Evolutionary conservation across 2,329 filamentous ascomycete species (phyloP).

Genomic region (Hypoxylon sp.): DNA sequence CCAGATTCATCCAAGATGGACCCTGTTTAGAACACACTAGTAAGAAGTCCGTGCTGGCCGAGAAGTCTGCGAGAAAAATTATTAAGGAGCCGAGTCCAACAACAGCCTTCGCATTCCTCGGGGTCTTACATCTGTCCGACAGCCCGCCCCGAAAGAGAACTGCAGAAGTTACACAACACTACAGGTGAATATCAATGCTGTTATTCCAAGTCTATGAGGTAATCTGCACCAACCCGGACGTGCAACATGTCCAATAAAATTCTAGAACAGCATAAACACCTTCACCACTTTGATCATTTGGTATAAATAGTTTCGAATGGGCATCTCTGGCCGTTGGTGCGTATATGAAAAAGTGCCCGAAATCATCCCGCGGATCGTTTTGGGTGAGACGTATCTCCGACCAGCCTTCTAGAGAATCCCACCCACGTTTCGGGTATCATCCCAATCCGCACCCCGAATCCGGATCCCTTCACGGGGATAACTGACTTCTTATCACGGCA

Average conservation of each 20-base stretch:
- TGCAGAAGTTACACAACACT: background rate
- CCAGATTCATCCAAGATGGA: conserved; percentile 3
- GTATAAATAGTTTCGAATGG: background rate
- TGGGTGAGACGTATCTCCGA: conserved; percentile 17
- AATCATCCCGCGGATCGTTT: conserved; percentile 5
- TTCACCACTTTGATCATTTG: background rate
- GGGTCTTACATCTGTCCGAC: conserved; percentile 42
- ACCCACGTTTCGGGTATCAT: conserved; percentile 18
- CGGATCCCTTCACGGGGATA: background rate
- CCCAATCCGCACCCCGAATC: conserved; percentile 27
- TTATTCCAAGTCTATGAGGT: background rate
- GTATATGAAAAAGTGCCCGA: conserved; percentile 22
- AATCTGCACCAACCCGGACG: background rate
- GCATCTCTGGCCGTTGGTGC: background rate
- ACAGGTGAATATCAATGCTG: background rate
- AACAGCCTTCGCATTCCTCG: conserved; percentile 15
- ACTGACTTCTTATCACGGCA: background rate
- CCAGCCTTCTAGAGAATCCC: conserved; percentile 10
- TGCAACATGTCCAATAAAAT: background rate
- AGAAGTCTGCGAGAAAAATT: conserved; percentile 10
- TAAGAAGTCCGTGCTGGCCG: conserved; percentile 29
- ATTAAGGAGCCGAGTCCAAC: conserved; percentile 30
- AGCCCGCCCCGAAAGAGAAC: conserved; percentile 28
- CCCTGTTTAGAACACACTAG: conserved; percentile 8
- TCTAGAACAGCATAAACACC: background rate